phyloP scores from a whole-genome alignment of 2,329 filamentous ascomycete species.

The Rosellinia necatrix region DNA sequence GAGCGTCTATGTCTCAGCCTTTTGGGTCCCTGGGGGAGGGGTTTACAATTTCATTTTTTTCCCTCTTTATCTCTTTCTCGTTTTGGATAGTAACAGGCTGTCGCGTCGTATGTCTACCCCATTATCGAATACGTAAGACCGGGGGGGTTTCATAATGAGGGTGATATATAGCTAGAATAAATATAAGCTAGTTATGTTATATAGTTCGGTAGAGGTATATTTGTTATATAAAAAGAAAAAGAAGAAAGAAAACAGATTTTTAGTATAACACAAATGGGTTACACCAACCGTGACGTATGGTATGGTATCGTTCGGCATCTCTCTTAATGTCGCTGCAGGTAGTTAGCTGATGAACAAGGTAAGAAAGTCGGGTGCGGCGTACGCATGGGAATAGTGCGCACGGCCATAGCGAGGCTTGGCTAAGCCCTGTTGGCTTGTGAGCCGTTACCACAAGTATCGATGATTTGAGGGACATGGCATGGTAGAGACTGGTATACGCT shows the following conservation, averaged over 20 bases:
- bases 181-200: neutral
- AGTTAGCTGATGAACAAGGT: too few relatives aligned
- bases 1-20: too few relatives aligned
- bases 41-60: too few relatives aligned
- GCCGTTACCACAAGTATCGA: neutral
- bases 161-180: too few relatives aligned
- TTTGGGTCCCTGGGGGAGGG: too few relatives aligned
- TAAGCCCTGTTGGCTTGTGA: conserved; percentile 17
- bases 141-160: too few relatives aligned
- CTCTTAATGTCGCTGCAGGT: neutral
- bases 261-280: conserved; percentile 11
- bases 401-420: conserved; percentile 22
- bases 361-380: neutral
- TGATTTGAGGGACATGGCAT: neutral
- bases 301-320: neutral
- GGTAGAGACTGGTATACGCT: neutral
- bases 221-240: conserved; percentile 10
- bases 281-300: neutral
- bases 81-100: too few relatives aligned
- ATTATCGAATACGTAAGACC: too few relatives aligned
- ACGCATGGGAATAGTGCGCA: conserved; percentile 19
- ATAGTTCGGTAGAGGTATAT: neutral
- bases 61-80: too few relatives aligned
- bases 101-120: too few relatives aligned
- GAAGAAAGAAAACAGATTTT: too few relatives aligned